Conservation (phyloP, 73 alveolate species). For the Paramecium tetraurelia region DNA sequence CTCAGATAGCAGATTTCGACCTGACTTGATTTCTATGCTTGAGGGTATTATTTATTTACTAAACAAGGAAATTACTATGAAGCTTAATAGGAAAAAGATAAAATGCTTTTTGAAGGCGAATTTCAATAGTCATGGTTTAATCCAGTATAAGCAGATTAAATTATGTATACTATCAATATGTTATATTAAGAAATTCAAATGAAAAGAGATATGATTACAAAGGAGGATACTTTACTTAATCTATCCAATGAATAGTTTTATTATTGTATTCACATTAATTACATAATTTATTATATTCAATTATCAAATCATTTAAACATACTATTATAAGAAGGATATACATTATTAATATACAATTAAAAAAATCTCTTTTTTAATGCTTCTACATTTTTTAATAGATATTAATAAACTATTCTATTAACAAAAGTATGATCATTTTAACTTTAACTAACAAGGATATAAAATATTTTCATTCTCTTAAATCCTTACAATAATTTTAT, state of each 20-base stretch:
- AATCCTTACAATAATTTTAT: neutral
- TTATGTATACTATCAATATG: neutral
- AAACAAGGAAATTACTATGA: neutral
- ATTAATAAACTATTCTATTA: no score
- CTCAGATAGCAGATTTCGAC: neutral
- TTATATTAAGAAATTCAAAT: neutral
- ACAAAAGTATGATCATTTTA: no score
- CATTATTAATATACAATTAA: no score
- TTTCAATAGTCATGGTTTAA: neutral
- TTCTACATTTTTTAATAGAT: no score
- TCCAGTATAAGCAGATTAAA: neutral
- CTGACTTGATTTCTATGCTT: neutral
- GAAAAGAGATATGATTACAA: neutral
- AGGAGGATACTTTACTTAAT: slow-evolving; percentile 15
- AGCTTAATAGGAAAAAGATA: neutral
- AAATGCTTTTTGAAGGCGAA: neutral
- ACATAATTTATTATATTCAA: neutral
- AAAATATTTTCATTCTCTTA: neutral
- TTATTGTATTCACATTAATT: neutral
- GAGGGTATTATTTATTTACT: neutral
- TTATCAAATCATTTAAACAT: no score
- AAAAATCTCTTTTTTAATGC: no score
- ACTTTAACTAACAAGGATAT: no score
- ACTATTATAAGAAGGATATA: no score
- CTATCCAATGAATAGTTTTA: neutral